A percentile compares a stretch with the other conserved stretches of the same genome.
These are phyloP conservation scores for Clarkia xantiana DNA, from an alignment of 345 rosid genomes.

Conservation along the genomic window DNA sequence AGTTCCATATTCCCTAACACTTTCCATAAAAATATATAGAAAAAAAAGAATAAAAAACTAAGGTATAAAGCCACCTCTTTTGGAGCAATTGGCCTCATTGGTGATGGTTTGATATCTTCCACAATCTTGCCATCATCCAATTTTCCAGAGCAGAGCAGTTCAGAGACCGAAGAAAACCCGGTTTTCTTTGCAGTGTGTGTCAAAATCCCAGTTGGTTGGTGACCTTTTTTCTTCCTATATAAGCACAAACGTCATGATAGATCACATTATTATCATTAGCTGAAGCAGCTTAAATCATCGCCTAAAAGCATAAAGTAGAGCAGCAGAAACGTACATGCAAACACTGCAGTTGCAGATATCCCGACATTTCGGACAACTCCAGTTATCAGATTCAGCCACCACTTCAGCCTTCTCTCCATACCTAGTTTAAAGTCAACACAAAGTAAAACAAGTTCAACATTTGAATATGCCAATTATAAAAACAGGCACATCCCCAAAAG, in stretches of 20 bases:
- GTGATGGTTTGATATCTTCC: conserved; percentile 11
- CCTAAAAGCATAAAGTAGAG: not conserved
- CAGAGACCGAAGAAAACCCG: conserved; percentile 65
- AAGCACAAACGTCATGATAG: conserved; percentile 3
- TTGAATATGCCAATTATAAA: not conserved
- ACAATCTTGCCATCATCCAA: conserved; percentile 12
- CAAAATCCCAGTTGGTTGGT: conserved; percentile 55
- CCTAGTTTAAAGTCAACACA: conserved; percentile 16
- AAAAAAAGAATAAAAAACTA: conserved; percentile 2
- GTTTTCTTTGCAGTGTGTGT: conserved; percentile 42
- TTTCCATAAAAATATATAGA: conserved; percentile 3
- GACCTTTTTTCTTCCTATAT: conserved; percentile 63
- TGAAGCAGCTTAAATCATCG: not conserved
- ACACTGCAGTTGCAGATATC: conserved; percentile 74
- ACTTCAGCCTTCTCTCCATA: conserved; percentile 61
- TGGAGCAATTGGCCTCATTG: conserved; percentile 11
- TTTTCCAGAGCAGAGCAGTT: conserved; percentile 34
- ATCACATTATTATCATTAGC: conserved; percentile 1
- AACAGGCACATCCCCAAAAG: not conserved
- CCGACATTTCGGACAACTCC: conserved; percentile 77
- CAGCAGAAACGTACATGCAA: conserved; percentile 43
- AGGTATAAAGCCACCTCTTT: conserved; percentile 14
- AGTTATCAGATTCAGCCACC: conserved; percentile 25
- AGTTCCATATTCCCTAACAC: not conserved
- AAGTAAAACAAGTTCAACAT: not conserved